Conservation (phyloP, 306 rosid species). For the Lathyrus oleraceus region DNA sequence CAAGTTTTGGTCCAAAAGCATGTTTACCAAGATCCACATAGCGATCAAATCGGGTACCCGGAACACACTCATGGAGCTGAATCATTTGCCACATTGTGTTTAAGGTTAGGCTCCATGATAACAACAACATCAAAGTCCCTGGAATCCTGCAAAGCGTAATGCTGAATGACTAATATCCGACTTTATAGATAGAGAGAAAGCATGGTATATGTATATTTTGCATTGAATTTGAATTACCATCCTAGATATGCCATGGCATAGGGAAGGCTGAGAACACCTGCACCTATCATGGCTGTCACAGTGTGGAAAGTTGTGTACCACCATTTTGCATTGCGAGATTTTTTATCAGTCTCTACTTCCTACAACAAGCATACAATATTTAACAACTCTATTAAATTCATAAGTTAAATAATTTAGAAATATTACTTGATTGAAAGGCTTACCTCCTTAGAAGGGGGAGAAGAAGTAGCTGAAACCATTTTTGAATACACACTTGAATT, state of each 20-base stretch:
- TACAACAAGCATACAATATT: constrained; percentile 31
- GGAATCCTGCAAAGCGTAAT: constrained; percentile 67
- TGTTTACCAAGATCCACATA: constrained; percentile 85
- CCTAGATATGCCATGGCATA: constrained; percentile 95
- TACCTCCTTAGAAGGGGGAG: constrained; percentile 54
- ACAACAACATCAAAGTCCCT: constrained; percentile 61
- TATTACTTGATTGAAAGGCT: neutral
- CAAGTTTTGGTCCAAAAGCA: constrained; percentile 80
- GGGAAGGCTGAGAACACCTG: constrained; percentile 47
- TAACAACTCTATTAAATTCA: neutral
- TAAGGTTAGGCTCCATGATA: constrained; percentile 83
- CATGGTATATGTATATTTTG: neutral
- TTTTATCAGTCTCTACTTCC: constrained; percentile 51
- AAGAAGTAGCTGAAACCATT: constrained; percentile 61
- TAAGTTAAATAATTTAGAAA: neutral
- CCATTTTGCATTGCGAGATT: constrained; percentile 79
- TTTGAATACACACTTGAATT: constrained; percentile 31
- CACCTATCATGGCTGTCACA: constrained; percentile 93
- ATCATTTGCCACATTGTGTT: constrained; percentile 97
- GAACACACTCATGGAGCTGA: constrained; percentile 93
- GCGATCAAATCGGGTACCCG: constrained; percentile 79
- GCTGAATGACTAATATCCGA: too few species aligned
- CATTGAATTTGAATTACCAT: constrained; percentile 54
- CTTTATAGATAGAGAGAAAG: neutral
- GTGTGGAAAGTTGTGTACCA: constrained; percentile 94